Percentiles rank a stretch among this genome's conserved stretches.
These are phyloP conservation scores for Rosellinia necatrix DNA, from an alignment of 2,329 filamentous ascomycete genomes.

Conservation along the genomic window DNA sequence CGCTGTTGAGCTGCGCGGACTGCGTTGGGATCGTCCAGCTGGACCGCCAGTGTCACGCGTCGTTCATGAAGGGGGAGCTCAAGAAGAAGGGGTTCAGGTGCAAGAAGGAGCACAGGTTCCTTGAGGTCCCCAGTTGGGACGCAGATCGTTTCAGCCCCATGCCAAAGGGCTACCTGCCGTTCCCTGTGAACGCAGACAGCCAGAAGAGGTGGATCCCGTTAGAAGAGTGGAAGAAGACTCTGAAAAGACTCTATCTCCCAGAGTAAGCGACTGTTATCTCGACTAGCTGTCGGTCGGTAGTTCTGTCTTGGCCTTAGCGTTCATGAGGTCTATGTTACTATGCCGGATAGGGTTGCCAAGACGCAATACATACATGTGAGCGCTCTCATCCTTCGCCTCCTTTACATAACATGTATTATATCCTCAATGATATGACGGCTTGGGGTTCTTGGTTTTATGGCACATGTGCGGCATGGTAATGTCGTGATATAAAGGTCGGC, in stretches of 20 bases:
- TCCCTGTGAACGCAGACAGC: conserved; percentile 26
- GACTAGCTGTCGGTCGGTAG: no score
- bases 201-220: conserved; percentile 35
- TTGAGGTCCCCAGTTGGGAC: conserved; percentile 35
- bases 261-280: neutral
- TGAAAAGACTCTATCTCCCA: conserved; percentile 32
- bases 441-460: no score
- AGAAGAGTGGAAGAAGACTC: conserved; percentile 35
- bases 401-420: no score
- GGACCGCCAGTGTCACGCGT: conserved; percentile 30
- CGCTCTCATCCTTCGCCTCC: no score
- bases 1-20: conserved; percentile 37
- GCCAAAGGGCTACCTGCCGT: conserved; percentile 32
- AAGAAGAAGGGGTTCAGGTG: conserved; percentile 29
- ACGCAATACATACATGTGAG: no score
- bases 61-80: conserved; percentile 29
- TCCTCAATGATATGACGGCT: no score
- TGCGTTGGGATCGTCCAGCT: conserved; percentile 34
- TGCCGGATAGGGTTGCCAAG: no score
- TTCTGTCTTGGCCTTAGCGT: no score
- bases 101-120: conserved; percentile 33
- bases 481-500: no score
- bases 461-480: no score
- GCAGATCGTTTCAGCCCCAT: conserved; percentile 27
- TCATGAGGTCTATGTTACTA: no score